Percentiles rank a stretch among this genome's conserved stretches.
phyloP scores from a whole-genome alignment of 2,329 filamentous ascomycete genomes.

The Alternaria ethzedia region DNA sequence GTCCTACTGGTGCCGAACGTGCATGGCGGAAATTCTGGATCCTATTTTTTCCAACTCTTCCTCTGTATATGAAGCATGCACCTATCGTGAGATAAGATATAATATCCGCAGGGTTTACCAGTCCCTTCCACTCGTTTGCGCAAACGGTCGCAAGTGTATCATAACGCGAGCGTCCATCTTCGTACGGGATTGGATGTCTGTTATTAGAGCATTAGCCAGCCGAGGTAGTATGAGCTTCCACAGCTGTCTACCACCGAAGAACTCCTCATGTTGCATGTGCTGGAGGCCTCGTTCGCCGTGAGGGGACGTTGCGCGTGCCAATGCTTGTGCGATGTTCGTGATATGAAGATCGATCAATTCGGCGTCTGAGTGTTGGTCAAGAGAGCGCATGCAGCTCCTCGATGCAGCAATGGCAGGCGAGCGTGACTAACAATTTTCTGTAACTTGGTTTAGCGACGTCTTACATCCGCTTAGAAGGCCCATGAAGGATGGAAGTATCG shows the following conservation, averaged over 20 bases:
- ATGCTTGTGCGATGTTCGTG: conserved; percentile 34
- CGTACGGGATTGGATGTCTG: conserved; percentile 26
- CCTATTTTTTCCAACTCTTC: conserved; percentile 3
- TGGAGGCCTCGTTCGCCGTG: conserved; percentile 22
- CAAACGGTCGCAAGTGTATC: conserved; percentile 36
- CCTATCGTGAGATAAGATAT: conserved; percentile 31
- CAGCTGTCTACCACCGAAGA: conserved; percentile 1
- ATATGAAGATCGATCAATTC: conserved; percentile 34
- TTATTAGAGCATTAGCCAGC: conserved; percentile 41
- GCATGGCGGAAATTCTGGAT: conserved; percentile 23
- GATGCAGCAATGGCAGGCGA: conserved; percentile 35
- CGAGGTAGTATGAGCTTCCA: conserved; percentile 36
- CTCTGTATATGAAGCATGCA: conserved; percentile 17
- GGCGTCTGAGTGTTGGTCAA: conserved; percentile 24
- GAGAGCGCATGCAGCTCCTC: conserved; percentile 35
- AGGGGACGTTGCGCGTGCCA: conserved; percentile 37
- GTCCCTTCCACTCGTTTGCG: conserved; percentile 35
- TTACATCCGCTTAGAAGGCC: not conserved
- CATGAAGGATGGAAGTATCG: not conserved
- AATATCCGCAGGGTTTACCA: conserved; percentile 36
- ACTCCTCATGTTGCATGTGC: conserved; percentile 6
- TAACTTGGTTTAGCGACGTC: not conserved
- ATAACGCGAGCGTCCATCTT: conserved; percentile 10
- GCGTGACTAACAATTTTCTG: conserved; percentile 7
- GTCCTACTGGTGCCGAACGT: conserved; percentile 21